Evolutionary conservation across 2,329 filamentous ascomycete species (phyloP).

Genomic region (Chrysoporthe austroafricana): DNA sequence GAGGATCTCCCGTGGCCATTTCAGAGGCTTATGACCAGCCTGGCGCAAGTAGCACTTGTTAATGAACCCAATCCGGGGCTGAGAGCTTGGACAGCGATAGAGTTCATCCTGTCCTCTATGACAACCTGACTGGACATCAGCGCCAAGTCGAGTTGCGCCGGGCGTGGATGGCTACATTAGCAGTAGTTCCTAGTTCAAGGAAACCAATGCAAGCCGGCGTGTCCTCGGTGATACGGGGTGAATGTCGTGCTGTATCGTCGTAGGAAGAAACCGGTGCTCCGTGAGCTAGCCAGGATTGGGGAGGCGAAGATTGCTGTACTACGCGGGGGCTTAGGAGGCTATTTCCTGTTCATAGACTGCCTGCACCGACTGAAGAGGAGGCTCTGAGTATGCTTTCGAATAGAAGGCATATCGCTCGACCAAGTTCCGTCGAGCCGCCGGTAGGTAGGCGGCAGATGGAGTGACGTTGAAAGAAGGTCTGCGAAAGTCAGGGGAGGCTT

Average conservation of each 20-base stretch:
- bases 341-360: background rate
- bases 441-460: background rate
- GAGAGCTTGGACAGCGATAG: background rate
- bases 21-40: slow-evolving; percentile 3
- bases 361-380: no score
- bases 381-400: no score
- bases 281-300: background rate
- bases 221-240: slow-evolving; percentile 10
- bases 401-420: no score
- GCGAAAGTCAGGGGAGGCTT: background rate
- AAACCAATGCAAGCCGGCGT: slow-evolving; percentile 13
- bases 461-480: slow-evolving; percentile 24
- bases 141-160: background rate
- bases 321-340: background rate
- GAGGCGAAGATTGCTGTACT: background rate
- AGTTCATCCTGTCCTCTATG: background rate
- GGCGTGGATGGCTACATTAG: background rate
- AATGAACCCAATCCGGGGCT: background rate
- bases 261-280: background rate
- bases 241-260: background rate
- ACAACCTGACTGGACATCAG: background rate
- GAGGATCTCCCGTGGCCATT: slow-evolving; percentile 2
- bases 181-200: slow-evolving; percentile 10
- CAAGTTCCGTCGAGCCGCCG: background rate
- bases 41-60: slow-evolving; percentile 8